These are phyloP conservation scores for Fusarium verrucosum DNA, from an alignment of 2,329 filamentous ascomycete species.

Conservation along the genomic window DNA sequence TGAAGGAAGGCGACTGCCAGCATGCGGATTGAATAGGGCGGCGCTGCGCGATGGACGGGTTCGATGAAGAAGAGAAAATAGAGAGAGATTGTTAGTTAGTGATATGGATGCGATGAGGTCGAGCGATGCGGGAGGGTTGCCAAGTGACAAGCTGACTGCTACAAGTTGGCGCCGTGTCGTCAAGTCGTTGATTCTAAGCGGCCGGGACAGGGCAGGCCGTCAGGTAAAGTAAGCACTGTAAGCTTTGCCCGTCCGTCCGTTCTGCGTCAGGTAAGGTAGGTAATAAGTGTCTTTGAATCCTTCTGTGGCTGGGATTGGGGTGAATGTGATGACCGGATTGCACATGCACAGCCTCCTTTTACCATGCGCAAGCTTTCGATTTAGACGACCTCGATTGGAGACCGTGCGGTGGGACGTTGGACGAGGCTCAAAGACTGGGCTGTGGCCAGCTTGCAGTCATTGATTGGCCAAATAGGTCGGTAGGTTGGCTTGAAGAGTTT, in stretches of 20 bases:
- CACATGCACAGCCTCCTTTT: slow-evolving; percentile 40
- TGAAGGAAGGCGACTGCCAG: slow-evolving; percentile 42
- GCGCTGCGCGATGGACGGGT: slow-evolving; percentile 10
- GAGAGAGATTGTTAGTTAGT: not conserved
- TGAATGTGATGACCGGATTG: slow-evolving; percentile 28
- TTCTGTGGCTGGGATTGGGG: slow-evolving; percentile 28
- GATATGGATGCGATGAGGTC: slow-evolving; percentile 25
- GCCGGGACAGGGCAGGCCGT: not conserved
- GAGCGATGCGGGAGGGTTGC: slow-evolving; percentile 27
- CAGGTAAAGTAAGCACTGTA: slow-evolving; percentile 31
- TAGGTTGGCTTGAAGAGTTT: not conserved
- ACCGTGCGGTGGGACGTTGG: slow-evolving; percentile 40
- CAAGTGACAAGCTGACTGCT: slow-evolving; percentile 36
- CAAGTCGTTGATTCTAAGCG: slow-evolving; percentile 18
- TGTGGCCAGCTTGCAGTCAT: slow-evolving; percentile 43
- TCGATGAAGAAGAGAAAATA: not conserved
- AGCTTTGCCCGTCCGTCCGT: slow-evolving; percentile 3
- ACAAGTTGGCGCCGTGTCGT: slow-evolving; percentile 27
- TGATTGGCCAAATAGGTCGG: slow-evolving; percentile 42
- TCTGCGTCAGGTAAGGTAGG: no score
- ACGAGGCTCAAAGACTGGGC: slow-evolving; percentile 38
- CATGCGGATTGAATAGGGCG: slow-evolving; percentile 47
- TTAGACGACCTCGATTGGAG: slow-evolving; percentile 23
- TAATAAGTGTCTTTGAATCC: slow-evolving; percentile 3
- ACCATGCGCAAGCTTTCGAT: slow-evolving; percentile 28